Percentiles rank a stretch among this genome's conserved stretches.
phyloP scores from a whole-genome alignment of 257 asterid species.

The Ajuga chamaepitys region DNA sequence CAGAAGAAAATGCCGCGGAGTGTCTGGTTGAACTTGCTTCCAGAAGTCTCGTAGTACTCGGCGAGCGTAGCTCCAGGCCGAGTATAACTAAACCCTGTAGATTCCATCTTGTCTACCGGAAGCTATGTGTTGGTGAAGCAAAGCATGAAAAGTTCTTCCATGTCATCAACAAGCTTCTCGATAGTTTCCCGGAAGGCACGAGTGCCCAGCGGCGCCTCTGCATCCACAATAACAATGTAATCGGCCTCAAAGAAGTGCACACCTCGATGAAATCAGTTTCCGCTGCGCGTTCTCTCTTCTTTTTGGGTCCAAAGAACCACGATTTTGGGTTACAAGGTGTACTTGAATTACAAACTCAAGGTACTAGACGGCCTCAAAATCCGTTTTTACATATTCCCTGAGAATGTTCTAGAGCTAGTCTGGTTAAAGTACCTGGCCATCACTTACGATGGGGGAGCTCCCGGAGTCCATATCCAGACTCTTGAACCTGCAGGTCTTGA shows the following conservation, averaged over 20 bases:
- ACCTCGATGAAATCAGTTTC: not conserved
- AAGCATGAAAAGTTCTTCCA: not conserved
- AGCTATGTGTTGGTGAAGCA: not conserved
- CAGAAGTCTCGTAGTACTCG: not conserved
- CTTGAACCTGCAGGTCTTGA: not conserved
- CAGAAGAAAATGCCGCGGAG: not conserved
- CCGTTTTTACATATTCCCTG: not conserved
- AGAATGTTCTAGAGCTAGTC: not conserved
- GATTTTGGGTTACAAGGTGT: not conserved
- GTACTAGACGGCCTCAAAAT: not conserved
- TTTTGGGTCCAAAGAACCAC: not conserved
- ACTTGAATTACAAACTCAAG: not conserved
- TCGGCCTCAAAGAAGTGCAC: no score
- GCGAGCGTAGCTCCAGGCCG: not conserved
- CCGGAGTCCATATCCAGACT: not conserved
- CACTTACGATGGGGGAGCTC: not conserved
- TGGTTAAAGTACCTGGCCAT: conserved; percentile 1
- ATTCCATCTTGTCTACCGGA: not conserved
- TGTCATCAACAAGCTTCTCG: not conserved
- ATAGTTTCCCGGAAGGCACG: no score
- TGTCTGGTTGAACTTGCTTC: not conserved
- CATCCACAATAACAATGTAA: no score
- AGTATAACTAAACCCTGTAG: not conserved
- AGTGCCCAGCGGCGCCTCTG: no score
- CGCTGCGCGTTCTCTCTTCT: not conserved